Base-by-base conservation (phyloP, 108 stramenopile species). In the Cyclotella atomus region DNA sequence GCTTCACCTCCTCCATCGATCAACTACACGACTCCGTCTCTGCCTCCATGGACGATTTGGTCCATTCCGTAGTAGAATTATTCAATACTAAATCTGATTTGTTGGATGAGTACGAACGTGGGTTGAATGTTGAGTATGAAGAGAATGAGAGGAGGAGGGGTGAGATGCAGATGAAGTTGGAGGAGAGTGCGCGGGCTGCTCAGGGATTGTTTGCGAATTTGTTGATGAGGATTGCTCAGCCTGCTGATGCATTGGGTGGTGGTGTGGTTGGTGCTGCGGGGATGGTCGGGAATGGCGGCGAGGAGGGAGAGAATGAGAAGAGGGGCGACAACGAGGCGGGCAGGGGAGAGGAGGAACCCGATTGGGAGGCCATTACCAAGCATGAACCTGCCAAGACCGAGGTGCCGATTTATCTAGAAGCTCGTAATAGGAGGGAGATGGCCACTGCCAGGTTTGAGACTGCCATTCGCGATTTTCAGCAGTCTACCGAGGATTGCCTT, bases 201-300 rank as follows among this genome's bases (percentile, higher is more conserved):
- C 75, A 77, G 63, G 79, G 75, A 25, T 53, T 81, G 41, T 84
- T 84, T 60, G 80, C 69, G 16, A 71, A 81, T 68, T 75, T 84
- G 34, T 68, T 84, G 49, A 76, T 67, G 83, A 68, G 83, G 49
- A 76, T 84, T 46, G 45, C 65, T 3, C 65, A 60, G 52, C 70
- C 64, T 16, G 47, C 43, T 25, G 82, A 82, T 67, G 43, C 41
- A 20, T 52, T 23, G 34, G 55, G 52, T 15, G 49, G 17, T 52
- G 54, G 8, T 24, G 45, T 27, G 17, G 34, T 4, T 52, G 65
- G 8, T 30, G n/a, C 20, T 23, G 41, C 25, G 77, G 77, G 14
- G 30, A 33, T 43, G 21, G n/a, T 36, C 52, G 62, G 19, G 46
- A 27, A 8, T 44, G 35, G 57, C 20, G 47, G 64, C 24, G 53